Conservation (phyloP, 139 green algal species). For the Chlamydomonas eustigma region DNA sequence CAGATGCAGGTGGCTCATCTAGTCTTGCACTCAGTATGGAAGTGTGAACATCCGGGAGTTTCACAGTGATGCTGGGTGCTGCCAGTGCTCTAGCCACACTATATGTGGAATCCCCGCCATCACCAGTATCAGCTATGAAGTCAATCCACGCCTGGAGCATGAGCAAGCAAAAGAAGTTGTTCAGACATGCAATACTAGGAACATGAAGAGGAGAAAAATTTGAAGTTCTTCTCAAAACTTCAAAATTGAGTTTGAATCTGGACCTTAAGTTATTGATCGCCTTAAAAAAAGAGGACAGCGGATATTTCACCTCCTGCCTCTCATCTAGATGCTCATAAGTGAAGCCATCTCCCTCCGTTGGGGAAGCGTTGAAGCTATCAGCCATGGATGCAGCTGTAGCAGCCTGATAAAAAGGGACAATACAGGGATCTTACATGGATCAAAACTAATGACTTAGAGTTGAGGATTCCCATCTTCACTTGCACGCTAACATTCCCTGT, state of each 20-base stretch:
- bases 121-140: slow-evolving; percentile 83
- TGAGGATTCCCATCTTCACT: no score
- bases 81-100: slow-evolving; percentile 71
- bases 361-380: slow-evolving; percentile 38
- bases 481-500: no score
- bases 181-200: no score
- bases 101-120: slow-evolving; percentile 85
- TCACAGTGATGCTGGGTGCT: slow-evolving; percentile 41
- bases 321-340: slow-evolving; percentile 75
- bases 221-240: no score
- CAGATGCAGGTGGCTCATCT: background rate
- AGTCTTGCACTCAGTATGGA: no score
- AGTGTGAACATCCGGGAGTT: background rate
- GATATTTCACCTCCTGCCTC: slow-evolving; percentile 2
- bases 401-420: slow-evolving; percentile 40
- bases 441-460: no score
- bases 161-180: no score
- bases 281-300: no score
- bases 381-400: slow-evolving; percentile 49
- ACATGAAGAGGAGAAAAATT: no score
- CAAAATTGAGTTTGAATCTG: no score
- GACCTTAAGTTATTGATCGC: no score
- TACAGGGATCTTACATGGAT: no score
- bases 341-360: slow-evolving; percentile 76
- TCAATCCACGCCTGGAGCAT: slow-evolving; percentile 74